Conservation (phyloP, 352 stramenopile genomes). For the Hyaloperonospora arabidopsidis region DNA sequence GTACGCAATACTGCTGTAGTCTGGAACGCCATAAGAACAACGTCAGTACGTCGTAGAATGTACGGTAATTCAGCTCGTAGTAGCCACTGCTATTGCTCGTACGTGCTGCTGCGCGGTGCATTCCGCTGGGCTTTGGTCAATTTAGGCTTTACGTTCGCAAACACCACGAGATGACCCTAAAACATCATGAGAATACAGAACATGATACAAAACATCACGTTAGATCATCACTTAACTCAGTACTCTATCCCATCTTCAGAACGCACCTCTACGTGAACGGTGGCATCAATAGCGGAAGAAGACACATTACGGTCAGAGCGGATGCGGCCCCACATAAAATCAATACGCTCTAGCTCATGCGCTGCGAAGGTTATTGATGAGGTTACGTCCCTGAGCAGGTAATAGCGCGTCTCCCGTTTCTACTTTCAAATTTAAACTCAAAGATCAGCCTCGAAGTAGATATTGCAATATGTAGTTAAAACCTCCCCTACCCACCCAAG, state of each 20-base stretch:
- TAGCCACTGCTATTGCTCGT: slow-evolving; percentile 11
- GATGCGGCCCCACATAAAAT: slow-evolving; percentile 78
- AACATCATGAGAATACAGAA: slow-evolving; percentile 15
- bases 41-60: slow-evolving; percentile 5
- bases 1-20: slow-evolving; percentile 72
- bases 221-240: slow-evolving; percentile 11
- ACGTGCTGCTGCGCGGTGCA: slow-evolving; percentile 42
- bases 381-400: slow-evolving; percentile 51
- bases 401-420: slow-evolving; percentile 54
- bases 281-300: slow-evolving; percentile 48
- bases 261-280: slow-evolving; percentile 61
- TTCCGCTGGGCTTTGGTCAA: slow-evolving; percentile 50
- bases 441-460: not conserved
- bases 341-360: slow-evolving; percentile 68
- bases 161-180: slow-evolving; percentile 69
- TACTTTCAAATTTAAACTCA: slow-evolving; percentile 12
- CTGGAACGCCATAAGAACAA: slow-evolving; percentile 18
- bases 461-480: slow-evolving; percentile 4
- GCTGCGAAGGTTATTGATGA: slow-evolving; percentile 40
- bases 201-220: slow-evolving; percentile 6
- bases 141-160: slow-evolving; percentile 64
- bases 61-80: not conserved
- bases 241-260: not conserved
- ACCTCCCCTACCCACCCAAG: slow-evolving; percentile 32
- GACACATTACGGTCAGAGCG: slow-evolving; percentile 43